Evolutionary conservation across 148 eudicot genomes (phyloP), one percentile per base, ranked within the genome.

Genomic region (Selenicereus undatus): DNA sequence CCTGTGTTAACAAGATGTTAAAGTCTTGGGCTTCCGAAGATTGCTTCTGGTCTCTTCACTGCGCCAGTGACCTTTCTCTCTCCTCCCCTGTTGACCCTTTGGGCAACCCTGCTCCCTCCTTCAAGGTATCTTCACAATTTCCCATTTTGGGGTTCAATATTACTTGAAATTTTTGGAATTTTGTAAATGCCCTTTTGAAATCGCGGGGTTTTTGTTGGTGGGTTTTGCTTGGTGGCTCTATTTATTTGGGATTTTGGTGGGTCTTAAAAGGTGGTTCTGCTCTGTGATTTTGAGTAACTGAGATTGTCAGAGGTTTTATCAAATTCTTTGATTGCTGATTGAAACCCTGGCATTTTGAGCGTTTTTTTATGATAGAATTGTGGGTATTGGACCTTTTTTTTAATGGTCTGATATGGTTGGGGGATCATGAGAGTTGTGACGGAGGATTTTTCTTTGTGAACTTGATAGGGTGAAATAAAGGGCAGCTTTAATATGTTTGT

Each of bases 11-110:
- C 80, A 87, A 76, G 36, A 82, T 72, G 29, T 90, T 86, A 71
- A 83, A 80, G 12, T 85, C 39, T 76, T 93, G 85, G 90, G 90
- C 92, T 10, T 89, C 91, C 73, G 97, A 93, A 21, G 92, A 89
- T 30, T 78, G 83, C 9, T 82, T 90, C 11, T 95, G 98, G 98
- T 80, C 96, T 50, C 65, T 74, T 64, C 88, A 91, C 77, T 89
- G 89, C 58, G 83, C 83, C 54, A 77, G 79, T 0, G 91, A 95
- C 27, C 94, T 95, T 43, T 39, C 82, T 62, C 87, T 95, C 39
- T 76, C 86, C 3, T 86, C 90, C 51, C 97, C 97, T 12, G 13
- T 77, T 60, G 92, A 93, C 81, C 94, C 94, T 82, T 66, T 52
- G 24, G 93, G 91, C 39, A 87, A 88, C 35, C 88, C 88, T 58